Percentiles rank a stretch among this genome's conserved stretches.
phyloP scores from a whole-genome alignment of 164 flowering plant species.

The Liquidambar formosana region DNA sequence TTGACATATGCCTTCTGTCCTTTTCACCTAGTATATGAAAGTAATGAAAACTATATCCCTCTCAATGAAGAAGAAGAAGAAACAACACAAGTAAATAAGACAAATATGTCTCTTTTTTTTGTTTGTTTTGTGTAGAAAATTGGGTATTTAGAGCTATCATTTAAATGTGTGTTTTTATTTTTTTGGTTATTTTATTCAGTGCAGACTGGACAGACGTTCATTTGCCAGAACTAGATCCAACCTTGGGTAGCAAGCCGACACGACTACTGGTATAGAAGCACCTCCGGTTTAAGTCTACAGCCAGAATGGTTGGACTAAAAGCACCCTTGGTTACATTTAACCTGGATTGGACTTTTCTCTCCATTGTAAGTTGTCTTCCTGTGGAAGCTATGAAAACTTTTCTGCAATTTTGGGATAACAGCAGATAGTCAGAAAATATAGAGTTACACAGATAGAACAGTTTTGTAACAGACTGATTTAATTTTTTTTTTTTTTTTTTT shows the following conservation, averaged over 20 bases:
- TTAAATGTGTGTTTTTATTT: no score
- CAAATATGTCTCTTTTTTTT: no score
- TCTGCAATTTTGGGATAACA: background rate
- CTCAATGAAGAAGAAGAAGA: no score
- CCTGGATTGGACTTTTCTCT: background rate
- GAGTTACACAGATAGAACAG: background rate
- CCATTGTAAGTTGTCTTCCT: no score
- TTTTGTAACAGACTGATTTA: background rate
- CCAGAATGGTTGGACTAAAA: background rate
- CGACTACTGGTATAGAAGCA: background rate
- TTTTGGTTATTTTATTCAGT: background rate
- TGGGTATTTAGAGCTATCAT: background rate
- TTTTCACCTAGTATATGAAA: no score
- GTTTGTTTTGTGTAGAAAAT: no score
- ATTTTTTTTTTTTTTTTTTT: background rate
- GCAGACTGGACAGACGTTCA: background rate
- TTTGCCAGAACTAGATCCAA: background rate
- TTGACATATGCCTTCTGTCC: no score
- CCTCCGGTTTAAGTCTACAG: background rate
- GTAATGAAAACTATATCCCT: no score
- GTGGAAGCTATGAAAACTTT: background rate
- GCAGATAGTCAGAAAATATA: background rate
- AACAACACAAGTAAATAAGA: no score
- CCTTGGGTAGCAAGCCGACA: background rate
- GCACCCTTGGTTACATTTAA: no score